These are phyloP conservation scores for Melanogaster broomeanus DNA, from an alignment of 768 basidiomycete species.

Conservation along the genomic window DNA sequence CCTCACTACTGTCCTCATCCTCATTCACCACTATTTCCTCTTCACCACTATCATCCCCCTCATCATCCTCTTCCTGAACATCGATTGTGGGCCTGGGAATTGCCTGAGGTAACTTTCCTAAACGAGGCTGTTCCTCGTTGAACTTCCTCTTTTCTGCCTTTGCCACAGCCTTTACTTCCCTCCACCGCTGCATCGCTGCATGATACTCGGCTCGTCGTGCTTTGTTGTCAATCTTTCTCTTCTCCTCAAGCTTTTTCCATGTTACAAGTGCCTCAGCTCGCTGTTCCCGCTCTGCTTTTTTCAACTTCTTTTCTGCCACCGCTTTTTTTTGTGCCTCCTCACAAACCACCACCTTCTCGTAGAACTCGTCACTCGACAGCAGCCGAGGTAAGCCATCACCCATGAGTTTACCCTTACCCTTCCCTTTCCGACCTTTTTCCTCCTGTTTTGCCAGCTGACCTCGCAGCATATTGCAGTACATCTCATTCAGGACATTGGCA, in stretches of 20 bases:
- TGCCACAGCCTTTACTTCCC: neutral
- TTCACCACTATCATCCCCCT: neutral
- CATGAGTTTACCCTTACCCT: neutral
- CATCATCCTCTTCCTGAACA: neutral
- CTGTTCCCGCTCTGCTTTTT: neutral
- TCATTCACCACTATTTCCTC: neutral
- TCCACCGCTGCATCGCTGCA: neutral
- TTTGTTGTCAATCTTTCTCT: neutral
- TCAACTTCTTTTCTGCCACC: neutral
- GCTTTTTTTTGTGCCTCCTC: neutral
- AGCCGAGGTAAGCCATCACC: constrained; percentile 1
- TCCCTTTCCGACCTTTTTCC: neutral
- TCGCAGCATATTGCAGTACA: neutral
- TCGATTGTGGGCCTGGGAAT: neutral
- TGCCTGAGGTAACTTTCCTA: neutral
- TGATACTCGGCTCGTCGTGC: neutral
- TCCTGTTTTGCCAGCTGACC: constrained; percentile 1
- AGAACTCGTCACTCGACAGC: constrained; percentile 3
- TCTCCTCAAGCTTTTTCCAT: neutral
- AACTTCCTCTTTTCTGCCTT: neutral
- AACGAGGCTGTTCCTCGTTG: neutral
- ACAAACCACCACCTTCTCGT: neutral
- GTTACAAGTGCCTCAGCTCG: neutral
- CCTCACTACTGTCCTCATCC: neutral
- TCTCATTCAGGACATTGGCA: neutral